Conservation (phyloP, 2,329 filamentous ascomycete species). For the Nemania serpens region DNA sequence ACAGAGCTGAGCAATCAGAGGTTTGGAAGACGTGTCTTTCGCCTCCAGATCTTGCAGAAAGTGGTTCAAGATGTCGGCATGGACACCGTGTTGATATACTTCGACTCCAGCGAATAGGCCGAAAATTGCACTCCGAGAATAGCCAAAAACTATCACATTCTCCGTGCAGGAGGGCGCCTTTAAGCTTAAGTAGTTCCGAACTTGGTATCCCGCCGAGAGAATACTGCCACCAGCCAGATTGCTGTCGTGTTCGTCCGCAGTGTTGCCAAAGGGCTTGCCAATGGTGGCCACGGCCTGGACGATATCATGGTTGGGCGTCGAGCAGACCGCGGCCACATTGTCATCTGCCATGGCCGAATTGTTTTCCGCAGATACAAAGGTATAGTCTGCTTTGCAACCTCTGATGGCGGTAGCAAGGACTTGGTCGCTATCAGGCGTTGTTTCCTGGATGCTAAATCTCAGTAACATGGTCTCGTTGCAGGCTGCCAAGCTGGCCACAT, state of each 20-base stretch:
- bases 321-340: not conserved
- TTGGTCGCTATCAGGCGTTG: not conserved
- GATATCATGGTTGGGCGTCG: conserved; percentile 4
- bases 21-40: not conserved
- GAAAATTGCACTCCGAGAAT: not conserved
- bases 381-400: conserved; percentile 2
- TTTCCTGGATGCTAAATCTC: conserved; percentile 4
- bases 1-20: conserved; percentile 2
- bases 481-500: conserved; percentile 2
- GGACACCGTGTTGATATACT: conserved; percentile 5
- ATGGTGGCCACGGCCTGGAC: not conserved
- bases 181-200: not conserved
- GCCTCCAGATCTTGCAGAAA: conserved; percentile 2
- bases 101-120: not conserved
- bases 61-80: not conserved
- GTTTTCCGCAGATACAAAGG: not conserved
- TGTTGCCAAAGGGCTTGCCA: not conserved
- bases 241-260: not conserved
- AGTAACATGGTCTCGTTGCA: conserved; percentile 8
- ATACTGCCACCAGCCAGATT: not conserved
- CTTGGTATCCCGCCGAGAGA: not conserved
- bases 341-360: not conserved
- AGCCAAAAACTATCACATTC: conserved; percentile 1
- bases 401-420: not conserved
- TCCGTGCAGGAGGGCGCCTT: not conserved